Evolutionary conservation across 2,329 filamentous ascomycete genomes (phyloP), one percentile per base, ranked within the genome.

Genomic region (Aspergillus neoniger): DNA sequence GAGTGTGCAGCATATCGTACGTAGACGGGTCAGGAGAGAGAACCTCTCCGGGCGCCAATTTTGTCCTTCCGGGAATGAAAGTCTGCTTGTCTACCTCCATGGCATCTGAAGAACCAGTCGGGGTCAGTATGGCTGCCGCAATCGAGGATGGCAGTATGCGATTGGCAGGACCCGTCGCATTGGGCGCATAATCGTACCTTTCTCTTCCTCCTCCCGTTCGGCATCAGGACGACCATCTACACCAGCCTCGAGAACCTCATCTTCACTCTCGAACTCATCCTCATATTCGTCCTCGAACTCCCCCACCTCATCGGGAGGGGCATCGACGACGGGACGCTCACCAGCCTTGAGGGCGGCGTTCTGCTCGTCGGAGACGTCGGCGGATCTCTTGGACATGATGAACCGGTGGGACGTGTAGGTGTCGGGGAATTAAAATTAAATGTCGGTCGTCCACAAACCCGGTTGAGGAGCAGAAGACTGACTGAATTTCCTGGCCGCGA

Each of bases 41-140:
- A 5, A 92, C 93, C 82, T 98, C 92, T 69, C 92, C 94, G 12
- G 92, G 88, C 65, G 92, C 91, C 65, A 98, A 85, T 80, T 95
- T 94, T 76, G 92, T 92, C 71, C 95, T 87, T 65, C 95, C 95
- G 67, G 96, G 92, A 70, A 99, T 97, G 78, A 98, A 99, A 43
- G 92, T 96, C 75, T 91, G 89, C 72, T 94, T 90, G 78, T 98
- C 94, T 55, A 97, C 86, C 47, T 97, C 91, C 93, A 97, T 98
- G 53, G 88, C 90, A 71, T 88, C 88, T 85, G 74, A 56, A 61
- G 14, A 5, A 55, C 32, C 57, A 51, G 53, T 51, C 59, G 39
- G 23, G 48, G 59, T 73, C 55, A 72, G 66, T 47, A 30, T 19
- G 19, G 15, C 38, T 19, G 50, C 10, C 19, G 25, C 36, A 52